These are phyloP conservation scores for Podospora australis DNA, from an alignment of 495 filamentous ascomycete species.

Conservation along the genomic window DNA sequence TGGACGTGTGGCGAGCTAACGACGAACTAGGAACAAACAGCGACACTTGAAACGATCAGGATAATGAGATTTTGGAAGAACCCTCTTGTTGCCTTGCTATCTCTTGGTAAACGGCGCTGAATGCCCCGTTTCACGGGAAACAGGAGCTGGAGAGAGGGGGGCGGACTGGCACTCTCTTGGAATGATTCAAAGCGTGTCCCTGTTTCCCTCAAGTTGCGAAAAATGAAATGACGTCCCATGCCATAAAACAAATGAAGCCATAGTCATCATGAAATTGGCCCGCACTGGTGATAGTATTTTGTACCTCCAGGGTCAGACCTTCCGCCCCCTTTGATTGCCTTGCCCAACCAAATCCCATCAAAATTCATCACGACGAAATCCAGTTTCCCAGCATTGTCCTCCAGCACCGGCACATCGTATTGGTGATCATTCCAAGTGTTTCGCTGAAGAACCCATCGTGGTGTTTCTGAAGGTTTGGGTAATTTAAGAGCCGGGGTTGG, in stretches of 20 bases:
- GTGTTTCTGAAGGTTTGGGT: conserved; percentile 2
- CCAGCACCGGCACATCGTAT: conserved; percentile 2
- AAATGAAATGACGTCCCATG: conserved; percentile 16
- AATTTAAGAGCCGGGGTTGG: conserved; percentile 44
- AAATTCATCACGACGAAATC: not conserved
- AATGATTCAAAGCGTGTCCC: too few relatives aligned
- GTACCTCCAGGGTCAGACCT: not conserved
- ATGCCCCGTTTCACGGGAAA: too few relatives aligned
- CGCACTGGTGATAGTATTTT: conserved; percentile 4
- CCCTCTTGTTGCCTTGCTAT: too few relatives aligned
- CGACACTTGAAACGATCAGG: too few relatives aligned
- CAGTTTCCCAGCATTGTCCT: conserved; percentile 9
- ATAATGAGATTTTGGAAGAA: too few relatives aligned
- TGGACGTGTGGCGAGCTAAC: too few relatives aligned
- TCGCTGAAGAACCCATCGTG: conserved; percentile 6
- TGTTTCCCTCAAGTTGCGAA: conserved; percentile 6
- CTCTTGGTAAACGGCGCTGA: too few relatives aligned
- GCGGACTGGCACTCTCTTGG: conserved; percentile 4
- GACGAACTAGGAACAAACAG: too few relatives aligned
- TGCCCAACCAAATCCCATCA: not conserved
- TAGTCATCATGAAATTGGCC: conserved; percentile 8
- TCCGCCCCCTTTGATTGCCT: not conserved
- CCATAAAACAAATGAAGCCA: conserved; percentile 13
- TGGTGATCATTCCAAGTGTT: conserved; percentile 2
- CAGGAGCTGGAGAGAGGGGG: conserved; percentile 7